Conservation (phyloP, 805 yeast genomes). For the Yamadazyma olivae region DNA sequence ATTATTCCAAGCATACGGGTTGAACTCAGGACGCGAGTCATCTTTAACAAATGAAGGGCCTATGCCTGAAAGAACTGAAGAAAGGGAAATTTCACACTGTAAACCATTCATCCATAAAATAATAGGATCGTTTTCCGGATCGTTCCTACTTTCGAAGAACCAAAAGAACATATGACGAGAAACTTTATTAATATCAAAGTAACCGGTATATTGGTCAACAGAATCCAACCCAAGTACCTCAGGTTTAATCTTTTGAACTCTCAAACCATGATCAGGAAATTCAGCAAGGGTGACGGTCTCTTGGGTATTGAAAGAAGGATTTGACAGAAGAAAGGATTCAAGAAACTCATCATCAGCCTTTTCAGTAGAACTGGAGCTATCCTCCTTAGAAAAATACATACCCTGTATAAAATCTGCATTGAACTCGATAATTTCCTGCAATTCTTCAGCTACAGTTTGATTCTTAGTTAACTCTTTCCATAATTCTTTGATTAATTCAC, state of each 20-base stretch:
- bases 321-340: too few species aligned
- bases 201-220: constrained; percentile 79
- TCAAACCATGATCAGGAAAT: constrained; percentile 8
- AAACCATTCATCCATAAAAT: constrained; percentile 33
- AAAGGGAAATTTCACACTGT: constrained; percentile 27
- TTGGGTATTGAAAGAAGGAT: too few species aligned
- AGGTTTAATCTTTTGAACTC: constrained; percentile 32
- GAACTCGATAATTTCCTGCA: too few species aligned
- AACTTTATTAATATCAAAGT: constrained; percentile 77
- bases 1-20: constrained; percentile 28
- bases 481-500: too few species aligned
- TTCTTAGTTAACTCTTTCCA: too few species aligned
- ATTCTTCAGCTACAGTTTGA: too few species aligned
- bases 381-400: too few species aligned
- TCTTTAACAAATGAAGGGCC: constrained; percentile 26
- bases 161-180: constrained; percentile 36
- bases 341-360: too few species aligned
- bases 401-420: too few species aligned
- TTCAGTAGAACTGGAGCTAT: too few species aligned
- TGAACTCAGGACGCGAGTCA: constrained; percentile 20
- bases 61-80: constrained; percentile 28
- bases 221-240: constrained; percentile 67
- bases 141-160: constrained; percentile 32
- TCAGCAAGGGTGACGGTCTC: too few species aligned
- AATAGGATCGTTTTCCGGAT: constrained; percentile 28